Percentiles rank a stretch among this genome's conserved stretches.
Evolutionary conservation across 805 yeast species (phyloP).

Genomic region (Wickerhamomyces bovis): DNA sequence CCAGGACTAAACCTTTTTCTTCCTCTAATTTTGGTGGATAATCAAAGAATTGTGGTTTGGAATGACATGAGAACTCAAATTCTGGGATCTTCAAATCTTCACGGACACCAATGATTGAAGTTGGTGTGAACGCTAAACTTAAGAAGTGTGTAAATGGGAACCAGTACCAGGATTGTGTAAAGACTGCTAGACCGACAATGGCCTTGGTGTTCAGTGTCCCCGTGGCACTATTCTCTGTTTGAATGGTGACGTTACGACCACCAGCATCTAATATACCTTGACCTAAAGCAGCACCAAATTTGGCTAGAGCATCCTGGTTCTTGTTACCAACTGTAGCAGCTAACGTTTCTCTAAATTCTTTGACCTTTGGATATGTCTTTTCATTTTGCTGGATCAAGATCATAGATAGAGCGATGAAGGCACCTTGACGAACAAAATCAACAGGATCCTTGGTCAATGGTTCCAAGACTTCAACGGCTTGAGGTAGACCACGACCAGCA

Average conservation of each 20-base stretch:
- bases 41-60: conserved; percentile 72
- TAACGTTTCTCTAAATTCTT: conserved; percentile 64
- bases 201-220: conserved; percentile 88
- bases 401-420: conserved; percentile 88
- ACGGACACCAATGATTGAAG: conserved; percentile 81
- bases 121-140: conserved; percentile 87
- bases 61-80: conserved; percentile 73
- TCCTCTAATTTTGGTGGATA: conserved; percentile 88
- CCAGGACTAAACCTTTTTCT: conserved; percentile 74
- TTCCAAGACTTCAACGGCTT: conserved; percentile 88
- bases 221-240: conserved; percentile 80
- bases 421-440: conserved; percentile 98
- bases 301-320: conserved; percentile 94
- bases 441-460: conserved; percentile 91
- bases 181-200: conserved; percentile 84
- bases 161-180: conserved; percentile 97
- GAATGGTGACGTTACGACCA: conserved; percentile 94
- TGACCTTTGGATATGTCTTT: conserved; percentile 72
- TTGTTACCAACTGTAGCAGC: conserved; percentile 76
- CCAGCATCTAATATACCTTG: conserved; percentile 99
- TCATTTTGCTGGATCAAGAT: conserved; percentile 86
- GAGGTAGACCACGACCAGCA: conserved; percentile 85
- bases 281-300: conserved; percentile 94
- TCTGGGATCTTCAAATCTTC: conserved; percentile 84
- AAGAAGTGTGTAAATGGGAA: conserved; percentile 93